Conservation (phyloP, 306 rosid species). For the Abrus precatorius region DNA sequence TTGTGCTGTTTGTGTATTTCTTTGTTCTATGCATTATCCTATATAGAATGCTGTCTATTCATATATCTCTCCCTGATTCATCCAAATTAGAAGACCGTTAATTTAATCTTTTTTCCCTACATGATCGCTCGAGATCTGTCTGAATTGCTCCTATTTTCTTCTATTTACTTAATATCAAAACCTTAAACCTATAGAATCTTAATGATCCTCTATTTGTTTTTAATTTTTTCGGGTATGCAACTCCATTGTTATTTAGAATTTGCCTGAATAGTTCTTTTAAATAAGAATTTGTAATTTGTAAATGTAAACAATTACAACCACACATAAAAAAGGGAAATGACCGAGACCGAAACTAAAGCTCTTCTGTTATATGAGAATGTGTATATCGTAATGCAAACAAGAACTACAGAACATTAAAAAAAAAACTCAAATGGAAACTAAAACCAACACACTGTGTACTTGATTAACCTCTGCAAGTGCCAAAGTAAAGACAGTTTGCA, state of each 20-base stretch:
- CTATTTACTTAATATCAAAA: not conserved
- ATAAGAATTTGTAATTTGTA: not conserved
- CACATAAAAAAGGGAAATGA: not conserved
- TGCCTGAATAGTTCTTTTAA: not conserved
- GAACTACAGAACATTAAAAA: not conserved
- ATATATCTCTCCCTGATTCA: not conserved
- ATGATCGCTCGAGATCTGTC: not conserved
- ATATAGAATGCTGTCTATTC: too few relatives aligned
- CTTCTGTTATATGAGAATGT: not conserved
- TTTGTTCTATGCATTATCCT: too few relatives aligned
- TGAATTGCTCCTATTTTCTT: not conserved
- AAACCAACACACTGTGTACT: constrained; percentile 2
- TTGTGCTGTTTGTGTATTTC: not conserved
- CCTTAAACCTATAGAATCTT: not conserved
- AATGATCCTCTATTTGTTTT: not conserved
- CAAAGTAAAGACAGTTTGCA: not conserved
- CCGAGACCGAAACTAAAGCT: not conserved
- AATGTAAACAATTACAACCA: not conserved
- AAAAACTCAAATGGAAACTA: not conserved
- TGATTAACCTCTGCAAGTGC: not conserved
- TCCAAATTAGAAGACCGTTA: not conserved
- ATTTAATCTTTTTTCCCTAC: not conserved
- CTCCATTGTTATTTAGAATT: not conserved
- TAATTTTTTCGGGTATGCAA: not conserved
- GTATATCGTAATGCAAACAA: not conserved